Base-by-base conservation (phyloP, 2,329 filamentous ascomycete species). In the Chaetomium globosum region DNA sequence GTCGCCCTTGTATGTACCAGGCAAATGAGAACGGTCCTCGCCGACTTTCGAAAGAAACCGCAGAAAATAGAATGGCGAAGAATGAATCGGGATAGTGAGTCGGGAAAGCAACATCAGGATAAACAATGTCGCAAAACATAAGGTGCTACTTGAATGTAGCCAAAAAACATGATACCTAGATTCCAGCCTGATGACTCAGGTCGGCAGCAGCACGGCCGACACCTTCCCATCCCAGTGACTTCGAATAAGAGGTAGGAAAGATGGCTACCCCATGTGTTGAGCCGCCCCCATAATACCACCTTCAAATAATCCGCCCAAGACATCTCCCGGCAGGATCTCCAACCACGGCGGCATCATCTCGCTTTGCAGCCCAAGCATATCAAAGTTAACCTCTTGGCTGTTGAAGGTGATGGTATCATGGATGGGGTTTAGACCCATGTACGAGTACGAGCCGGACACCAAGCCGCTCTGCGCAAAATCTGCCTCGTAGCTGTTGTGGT, bases 351-450 rank as follows among this genome's bases (percentile, higher is more conserved):
- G 86, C 81, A 90, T 86, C 77, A 91, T 85, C 52, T 91, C 89
- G 19, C 87, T 84, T 1, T 80, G 78, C 48, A 82, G 67, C 0
- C 86, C 87, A 21, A 93, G 77, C 4, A 85, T 79, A 28, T 84
- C 86, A 81, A 93, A 89, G 68, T 93, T 89, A 39, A 94, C 86
- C 69, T 93, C 89, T 68, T 91, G 89, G 66, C 86, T 89, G 73
- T 92, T 87, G 69, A 93, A 91, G 67, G 90, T 87, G 77, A 93
- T 89, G 68, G 79, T 77, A 55, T 83, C 79, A 67, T 80, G 77
- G 61, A 74, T 68, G 0, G 69, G 68, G 9, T 70, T 71, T 3
- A 65, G 65, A 4, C 78, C 77, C 55, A 81, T 75, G 51, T 73
- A 73, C 12, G 70, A 65, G 55, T 74, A 73, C 28, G 65, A 71